Conservation (phyloP, 129 eudicot genomes). For the Mikania micrantha region DNA sequence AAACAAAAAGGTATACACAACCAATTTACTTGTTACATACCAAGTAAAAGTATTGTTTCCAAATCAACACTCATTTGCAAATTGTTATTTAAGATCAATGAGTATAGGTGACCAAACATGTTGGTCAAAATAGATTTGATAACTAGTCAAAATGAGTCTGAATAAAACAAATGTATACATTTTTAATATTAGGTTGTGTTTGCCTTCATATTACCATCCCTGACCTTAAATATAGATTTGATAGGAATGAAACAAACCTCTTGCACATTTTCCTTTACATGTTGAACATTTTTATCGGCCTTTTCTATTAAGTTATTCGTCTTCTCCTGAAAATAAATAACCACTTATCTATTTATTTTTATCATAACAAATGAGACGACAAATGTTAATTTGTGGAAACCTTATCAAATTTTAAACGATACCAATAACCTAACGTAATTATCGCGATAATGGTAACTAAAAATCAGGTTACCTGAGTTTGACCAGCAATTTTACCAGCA, state of each 20-base stretch:
- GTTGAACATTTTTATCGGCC: constrained; percentile 34
- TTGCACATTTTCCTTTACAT: constrained; percentile 40
- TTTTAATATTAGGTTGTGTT: neutral
- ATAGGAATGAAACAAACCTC: constrained; percentile 29
- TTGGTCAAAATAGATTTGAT: neutral
- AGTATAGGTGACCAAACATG: neutral
- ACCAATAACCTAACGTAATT: neutral
- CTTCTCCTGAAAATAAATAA: constrained; percentile 42
- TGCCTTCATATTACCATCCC: too few relatives aligned
- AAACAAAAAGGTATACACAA: too few relatives aligned
- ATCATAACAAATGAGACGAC: neutral
- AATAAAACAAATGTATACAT: neutral
- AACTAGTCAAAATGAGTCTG: neutral
- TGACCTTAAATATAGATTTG: too few relatives aligned
- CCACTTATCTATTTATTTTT: neutral
- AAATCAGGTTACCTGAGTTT: constrained; percentile 28
- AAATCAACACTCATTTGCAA: too few relatives aligned
- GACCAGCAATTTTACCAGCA: constrained; percentile 44
- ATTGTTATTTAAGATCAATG: too few relatives aligned
- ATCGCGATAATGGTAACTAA: neutral
- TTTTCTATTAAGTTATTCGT: constrained; percentile 35
- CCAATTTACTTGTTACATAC: too few relatives aligned
- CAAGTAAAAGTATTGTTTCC: too few relatives aligned
- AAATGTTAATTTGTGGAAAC: neutral
- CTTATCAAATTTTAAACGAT: neutral